Percentiles rank a stretch among this genome's conserved stretches.
Evolutionary conservation across 2,329 filamentous ascomycete genomes (phyloP).

Genomic region (Talaromyces sp.): DNA sequence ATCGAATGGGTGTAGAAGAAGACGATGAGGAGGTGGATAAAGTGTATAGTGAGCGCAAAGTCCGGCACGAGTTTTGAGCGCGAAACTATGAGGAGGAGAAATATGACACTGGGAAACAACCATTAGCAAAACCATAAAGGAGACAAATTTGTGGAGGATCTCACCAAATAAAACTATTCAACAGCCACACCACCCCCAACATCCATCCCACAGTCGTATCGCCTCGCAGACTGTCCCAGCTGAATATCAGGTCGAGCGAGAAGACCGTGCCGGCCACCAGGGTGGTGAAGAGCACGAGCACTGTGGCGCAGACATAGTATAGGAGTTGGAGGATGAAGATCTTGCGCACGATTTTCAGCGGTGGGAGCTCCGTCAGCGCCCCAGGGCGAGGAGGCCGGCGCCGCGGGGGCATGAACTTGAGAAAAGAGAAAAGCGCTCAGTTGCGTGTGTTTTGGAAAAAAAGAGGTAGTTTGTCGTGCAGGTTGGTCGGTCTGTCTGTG

Average conservation of each 20-base stretch:
- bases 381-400: constrained; percentile 60
- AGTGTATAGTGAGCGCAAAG: constrained; percentile 84
- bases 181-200: constrained; percentile 60
- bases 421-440: background rate
- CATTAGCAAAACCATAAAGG: background rate
- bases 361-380: constrained; percentile 60
- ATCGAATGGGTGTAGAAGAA: constrained; percentile 71
- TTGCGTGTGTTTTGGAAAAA: background rate
- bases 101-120: constrained; percentile 61
- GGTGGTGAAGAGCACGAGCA: constrained; percentile 62
- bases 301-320: constrained; percentile 57
- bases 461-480: background rate
- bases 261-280: constrained; percentile 59
- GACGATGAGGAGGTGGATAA: constrained; percentile 71
- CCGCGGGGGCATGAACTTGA: constrained; percentile 35
- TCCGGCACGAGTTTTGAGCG: constrained; percentile 93
- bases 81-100: constrained; percentile 74
- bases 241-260: constrained; percentile 53
- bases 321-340: constrained; percentile 59
- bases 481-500: background rate
- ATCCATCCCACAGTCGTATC: constrained; percentile 68
- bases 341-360: constrained; percentile 60
- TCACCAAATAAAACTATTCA: constrained; percentile 60
- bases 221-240: constrained; percentile 58
- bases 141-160: constrained; percentile 21